These are phyloP conservation scores for Trichoderma gracile DNA, from an alignment of 2,329 filamentous ascomycete genomes.

Conservation along the genomic window DNA sequence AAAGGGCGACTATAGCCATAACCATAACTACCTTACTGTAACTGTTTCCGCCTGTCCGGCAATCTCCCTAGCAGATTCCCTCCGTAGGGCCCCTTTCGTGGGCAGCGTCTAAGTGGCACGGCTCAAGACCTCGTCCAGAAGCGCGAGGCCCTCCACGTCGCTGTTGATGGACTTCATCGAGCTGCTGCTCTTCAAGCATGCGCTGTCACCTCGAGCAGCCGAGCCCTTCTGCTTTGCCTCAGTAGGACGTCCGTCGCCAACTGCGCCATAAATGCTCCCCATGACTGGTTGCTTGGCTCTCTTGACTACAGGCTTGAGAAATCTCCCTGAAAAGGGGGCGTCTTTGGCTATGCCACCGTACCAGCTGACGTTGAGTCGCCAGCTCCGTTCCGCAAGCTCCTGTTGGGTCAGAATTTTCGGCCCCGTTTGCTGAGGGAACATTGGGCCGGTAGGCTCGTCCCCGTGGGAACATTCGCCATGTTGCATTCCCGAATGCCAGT, in stretches of 20 bases:
- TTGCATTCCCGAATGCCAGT: not conserved
- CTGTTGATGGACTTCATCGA: not conserved
- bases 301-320: constrained; percentile 40
- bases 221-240: not conserved
- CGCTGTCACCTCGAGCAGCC: not conserved
- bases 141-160: constrained; percentile 1
- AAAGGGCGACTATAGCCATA: not conserved
- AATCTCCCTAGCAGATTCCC: not conserved
- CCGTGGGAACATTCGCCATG: not conserved
- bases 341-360: constrained; percentile 12
- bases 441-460: not conserved
- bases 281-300: not conserved
- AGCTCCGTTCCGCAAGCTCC: constrained; percentile 27
- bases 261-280: constrained; percentile 10
- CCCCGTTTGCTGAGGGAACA: constrained; percentile 19
- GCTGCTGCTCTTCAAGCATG: not conserved
- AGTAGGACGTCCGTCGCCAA: constrained; percentile 17
- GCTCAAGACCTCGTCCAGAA: constrained; percentile 4
- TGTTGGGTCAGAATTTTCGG: constrained; percentile 32
- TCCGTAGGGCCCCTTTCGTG: too few species aligned
- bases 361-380: constrained; percentile 24
- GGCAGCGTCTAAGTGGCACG: not conserved
- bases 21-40: not conserved
- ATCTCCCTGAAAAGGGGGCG: too few species aligned
- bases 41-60: not conserved